These are phyloP conservation scores for Acanthochlamys bracteata DNA, from an alignment of 106 monocot species.

Conservation along the genomic window DNA sequence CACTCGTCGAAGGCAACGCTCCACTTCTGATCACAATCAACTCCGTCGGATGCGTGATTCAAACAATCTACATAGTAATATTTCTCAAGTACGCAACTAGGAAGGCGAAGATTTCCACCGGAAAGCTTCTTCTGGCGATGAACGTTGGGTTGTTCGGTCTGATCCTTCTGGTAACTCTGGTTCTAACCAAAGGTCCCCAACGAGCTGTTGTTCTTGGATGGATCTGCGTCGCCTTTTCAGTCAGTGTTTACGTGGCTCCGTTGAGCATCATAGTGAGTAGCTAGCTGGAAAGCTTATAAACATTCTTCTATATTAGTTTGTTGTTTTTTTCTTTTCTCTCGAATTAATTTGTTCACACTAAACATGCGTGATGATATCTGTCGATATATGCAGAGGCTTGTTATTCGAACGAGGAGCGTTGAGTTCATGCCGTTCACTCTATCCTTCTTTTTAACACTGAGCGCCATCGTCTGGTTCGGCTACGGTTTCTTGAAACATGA, in stretches of 20 bases:
- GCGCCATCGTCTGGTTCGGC: slow-evolving; percentile 42
- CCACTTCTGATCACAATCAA: slow-evolving; percentile 42
- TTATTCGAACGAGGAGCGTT: slow-evolving; percentile 52
- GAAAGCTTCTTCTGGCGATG: slow-evolving; percentile 24
- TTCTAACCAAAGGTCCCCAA: slow-evolving; percentile 11
- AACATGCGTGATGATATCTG: too few species aligned
- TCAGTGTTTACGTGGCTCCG: slow-evolving; percentile 50
- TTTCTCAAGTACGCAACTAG: slow-evolving; percentile 38
- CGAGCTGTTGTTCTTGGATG: slow-evolving; percentile 39
- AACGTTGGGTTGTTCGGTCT: slow-evolving; percentile 34
- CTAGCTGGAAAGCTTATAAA: too few species aligned
- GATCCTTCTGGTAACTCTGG: slow-evolving; percentile 34
- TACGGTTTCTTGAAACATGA: slow-evolving; percentile 47
- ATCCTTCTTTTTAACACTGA: slow-evolving; percentile 22
- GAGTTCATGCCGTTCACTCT: slow-evolving; percentile 53
- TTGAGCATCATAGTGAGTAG: slow-evolving; percentile 57
- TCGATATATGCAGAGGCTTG: slow-evolving; percentile 57
- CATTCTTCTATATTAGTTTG: too few species aligned
- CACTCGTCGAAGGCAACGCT: slow-evolving; percentile 16
- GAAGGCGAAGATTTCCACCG: slow-evolving; percentile 26
- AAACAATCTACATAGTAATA: slow-evolving; percentile 25
- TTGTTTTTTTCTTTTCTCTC: too few species aligned
- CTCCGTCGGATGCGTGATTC: slow-evolving; percentile 27
- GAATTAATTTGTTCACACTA: too few species aligned
- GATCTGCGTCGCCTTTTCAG: slow-evolving; percentile 49